Conservation (phyloP, 106 monocot species). For the Dendrobium huoshanense region DNA sequence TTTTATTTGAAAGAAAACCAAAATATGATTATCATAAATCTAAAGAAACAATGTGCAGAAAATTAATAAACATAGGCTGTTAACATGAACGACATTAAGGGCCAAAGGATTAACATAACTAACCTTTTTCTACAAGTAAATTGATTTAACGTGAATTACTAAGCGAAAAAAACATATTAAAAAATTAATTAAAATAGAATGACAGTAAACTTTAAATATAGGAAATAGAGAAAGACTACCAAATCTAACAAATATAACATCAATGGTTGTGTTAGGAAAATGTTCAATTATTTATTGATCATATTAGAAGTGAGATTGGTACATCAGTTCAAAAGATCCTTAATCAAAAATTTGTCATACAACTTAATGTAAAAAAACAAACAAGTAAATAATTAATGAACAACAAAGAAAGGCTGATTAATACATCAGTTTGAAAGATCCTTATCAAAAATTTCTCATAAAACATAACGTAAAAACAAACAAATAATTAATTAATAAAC, state of each 20-base stretch:
- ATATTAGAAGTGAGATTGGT: neutral
- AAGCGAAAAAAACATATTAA: too few species aligned
- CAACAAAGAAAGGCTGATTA: neutral
- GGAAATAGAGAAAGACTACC: neutral
- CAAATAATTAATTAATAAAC: neutral
- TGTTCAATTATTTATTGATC: neutral
- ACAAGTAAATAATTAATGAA: neutral
- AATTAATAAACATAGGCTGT: too few species aligned
- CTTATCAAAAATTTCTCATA: neutral
- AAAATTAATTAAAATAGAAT: neutral
- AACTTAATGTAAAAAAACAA: neutral
- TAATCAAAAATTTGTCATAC: neutral
- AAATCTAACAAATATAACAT: neutral
- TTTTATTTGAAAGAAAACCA: neutral
- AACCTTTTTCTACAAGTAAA: neutral
- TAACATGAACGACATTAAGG: neutral
- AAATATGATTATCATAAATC: neutral
- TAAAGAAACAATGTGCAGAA: too few species aligned
- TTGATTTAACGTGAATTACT: neutral
- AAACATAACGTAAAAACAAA: neutral
- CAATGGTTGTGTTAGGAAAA: neutral
- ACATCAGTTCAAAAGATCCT: neutral
- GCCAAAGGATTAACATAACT: neutral
- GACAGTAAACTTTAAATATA: neutral
- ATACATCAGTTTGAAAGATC: neutral